phyloP scores from a whole-genome alignment of 176 grass and related monocot species.

The Otatea glauca region DNA sequence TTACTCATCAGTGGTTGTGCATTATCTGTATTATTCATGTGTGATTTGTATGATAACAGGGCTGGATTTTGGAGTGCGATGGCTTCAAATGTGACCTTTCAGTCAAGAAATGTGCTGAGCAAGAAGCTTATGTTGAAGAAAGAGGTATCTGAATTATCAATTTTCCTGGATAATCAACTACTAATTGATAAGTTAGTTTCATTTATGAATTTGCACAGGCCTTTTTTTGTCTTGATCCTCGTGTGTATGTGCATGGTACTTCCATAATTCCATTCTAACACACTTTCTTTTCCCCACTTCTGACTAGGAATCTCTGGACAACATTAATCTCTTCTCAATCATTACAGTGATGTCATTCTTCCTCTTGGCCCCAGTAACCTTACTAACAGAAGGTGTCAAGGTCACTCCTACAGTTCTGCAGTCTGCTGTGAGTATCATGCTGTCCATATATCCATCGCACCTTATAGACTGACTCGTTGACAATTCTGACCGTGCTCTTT shows the following conservation, averaged over 20 bases:
- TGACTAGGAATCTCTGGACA: slow-evolving; percentile 72
- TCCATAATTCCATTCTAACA: slow-evolving; percentile 11
- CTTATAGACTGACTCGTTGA: slow-evolving; percentile 15
- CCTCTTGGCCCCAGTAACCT: slow-evolving; percentile 73
- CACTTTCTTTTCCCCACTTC: slow-evolving; percentile 16
- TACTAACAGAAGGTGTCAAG: slow-evolving; percentile 85
- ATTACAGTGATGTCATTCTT: slow-evolving; percentile 98
- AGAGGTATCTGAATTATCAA: slow-evolving; percentile 55
- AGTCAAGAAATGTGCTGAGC: slow-evolving; percentile 95
- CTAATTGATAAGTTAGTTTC: slow-evolving; percentile 23
- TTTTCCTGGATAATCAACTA: slow-evolving; percentile 16
- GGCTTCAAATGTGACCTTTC: slow-evolving; percentile 94
- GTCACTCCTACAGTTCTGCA: slow-evolving; percentile 76
- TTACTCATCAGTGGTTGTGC: background rate
- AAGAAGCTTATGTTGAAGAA: slow-evolving; percentile 99
- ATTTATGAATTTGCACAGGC: slow-evolving; percentile 7
- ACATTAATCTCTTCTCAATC: slow-evolving; percentile 86
- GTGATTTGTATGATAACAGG: slow-evolving; percentile 49
- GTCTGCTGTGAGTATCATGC: slow-evolving; percentile 69
- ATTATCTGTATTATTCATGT: slow-evolving; percentile 15
- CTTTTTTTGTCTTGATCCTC: background rate
- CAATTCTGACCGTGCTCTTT: slow-evolving; percentile 34
- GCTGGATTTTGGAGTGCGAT: slow-evolving; percentile 94
- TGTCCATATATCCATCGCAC: slow-evolving; percentile 25
- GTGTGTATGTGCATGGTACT: background rate